Evolutionary conservation across 2,329 filamentous ascomycete species (phyloP).

Genomic region (Fusarium caatingaense): DNA sequence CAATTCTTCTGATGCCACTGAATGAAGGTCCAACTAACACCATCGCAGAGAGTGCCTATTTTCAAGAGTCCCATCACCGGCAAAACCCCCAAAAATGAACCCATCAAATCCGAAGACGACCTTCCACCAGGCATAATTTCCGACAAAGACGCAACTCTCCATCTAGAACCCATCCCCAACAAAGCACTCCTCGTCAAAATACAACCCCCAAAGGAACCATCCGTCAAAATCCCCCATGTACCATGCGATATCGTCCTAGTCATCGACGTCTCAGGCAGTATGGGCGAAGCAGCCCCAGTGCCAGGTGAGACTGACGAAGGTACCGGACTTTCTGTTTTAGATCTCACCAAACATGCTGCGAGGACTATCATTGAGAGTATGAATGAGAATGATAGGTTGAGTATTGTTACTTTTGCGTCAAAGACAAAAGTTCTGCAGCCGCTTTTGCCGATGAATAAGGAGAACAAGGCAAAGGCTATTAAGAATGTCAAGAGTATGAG

Average conservation of each 20-base stretch:
- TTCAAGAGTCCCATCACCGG: slow-evolving; percentile 5
- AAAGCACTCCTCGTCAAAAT: slow-evolving; percentile 60
- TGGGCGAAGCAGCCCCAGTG: slow-evolving; percentile 60
- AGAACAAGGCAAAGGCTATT: slow-evolving; percentile 58
- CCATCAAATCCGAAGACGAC: not conserved
- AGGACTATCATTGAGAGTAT: slow-evolving; percentile 68
- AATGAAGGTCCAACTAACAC: not conserved
- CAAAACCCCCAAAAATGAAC: not conserved
- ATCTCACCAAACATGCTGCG: slow-evolving; percentile 70
- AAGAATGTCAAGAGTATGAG: slow-evolving; percentile 57
- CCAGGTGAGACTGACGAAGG: slow-evolving; percentile 60
- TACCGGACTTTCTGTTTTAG: slow-evolving; percentile 65
- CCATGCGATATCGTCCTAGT: slow-evolving; percentile 71
- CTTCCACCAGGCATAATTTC: not conserved
- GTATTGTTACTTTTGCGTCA: slow-evolving; percentile 66
- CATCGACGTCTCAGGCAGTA: slow-evolving; percentile 71
- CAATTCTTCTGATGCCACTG: no score
- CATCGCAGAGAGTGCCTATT: slow-evolving; percentile 35
- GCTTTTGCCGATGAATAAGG: slow-evolving; percentile 60
- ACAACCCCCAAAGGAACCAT: slow-evolving; percentile 56
- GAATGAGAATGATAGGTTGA: slow-evolving; percentile 64
- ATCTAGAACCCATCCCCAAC: slow-evolving; percentile 55
- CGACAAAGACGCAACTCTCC: slow-evolving; percentile 38
- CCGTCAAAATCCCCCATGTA: slow-evolving; percentile 51
- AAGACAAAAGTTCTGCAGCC: slow-evolving; percentile 57